Conservation (phyloP, 176 grass and related monocot species). For the Bonia amplexicaulis region DNA sequence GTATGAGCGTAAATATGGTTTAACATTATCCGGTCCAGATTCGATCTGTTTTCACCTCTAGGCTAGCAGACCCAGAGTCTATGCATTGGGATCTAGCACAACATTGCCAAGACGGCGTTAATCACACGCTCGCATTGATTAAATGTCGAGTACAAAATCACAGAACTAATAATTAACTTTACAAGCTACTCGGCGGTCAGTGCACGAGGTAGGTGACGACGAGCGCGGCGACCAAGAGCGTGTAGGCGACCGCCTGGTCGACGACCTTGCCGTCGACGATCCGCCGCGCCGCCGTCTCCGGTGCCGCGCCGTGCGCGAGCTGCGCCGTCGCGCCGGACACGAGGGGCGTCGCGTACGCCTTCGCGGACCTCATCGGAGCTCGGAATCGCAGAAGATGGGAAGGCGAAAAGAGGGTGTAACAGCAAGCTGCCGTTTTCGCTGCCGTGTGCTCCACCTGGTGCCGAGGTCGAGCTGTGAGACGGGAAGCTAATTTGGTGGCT, state of each 20-base stretch:
- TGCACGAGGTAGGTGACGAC: conserved; percentile 43
- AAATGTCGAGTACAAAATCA: not conserved
- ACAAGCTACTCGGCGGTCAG: not conserved
- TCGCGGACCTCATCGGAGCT: not conserved
- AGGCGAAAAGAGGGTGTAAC: not conserved
- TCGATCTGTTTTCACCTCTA: not conserved
- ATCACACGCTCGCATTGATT: not conserved
- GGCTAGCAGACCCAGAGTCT: not conserved
- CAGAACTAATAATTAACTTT: not conserved
- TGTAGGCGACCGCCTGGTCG: conserved; percentile 39
- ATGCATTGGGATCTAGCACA: not conserved
- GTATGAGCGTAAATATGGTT: not conserved
- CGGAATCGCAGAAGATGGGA: not conserved
- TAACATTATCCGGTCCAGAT: not conserved
- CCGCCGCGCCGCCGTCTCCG: not conserved
- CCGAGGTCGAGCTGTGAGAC: not conserved
- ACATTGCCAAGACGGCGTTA: not conserved
- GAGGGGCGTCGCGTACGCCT: not conserved
- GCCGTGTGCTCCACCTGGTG: not conserved
- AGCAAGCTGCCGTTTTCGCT: not conserved
- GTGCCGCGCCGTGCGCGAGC: not conserved
- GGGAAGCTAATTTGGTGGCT: not conserved
- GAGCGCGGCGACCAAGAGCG: conserved; percentile 42
- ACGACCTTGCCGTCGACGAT: not conserved
- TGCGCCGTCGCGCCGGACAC: not conserved